Percentiles rank a stretch among this genome's conserved stretches.
These are phyloP conservation scores for Penicillium brevicompactum DNA, from an alignment of 2,329 filamentous ascomycete genomes.

Conservation along the genomic window DNA sequence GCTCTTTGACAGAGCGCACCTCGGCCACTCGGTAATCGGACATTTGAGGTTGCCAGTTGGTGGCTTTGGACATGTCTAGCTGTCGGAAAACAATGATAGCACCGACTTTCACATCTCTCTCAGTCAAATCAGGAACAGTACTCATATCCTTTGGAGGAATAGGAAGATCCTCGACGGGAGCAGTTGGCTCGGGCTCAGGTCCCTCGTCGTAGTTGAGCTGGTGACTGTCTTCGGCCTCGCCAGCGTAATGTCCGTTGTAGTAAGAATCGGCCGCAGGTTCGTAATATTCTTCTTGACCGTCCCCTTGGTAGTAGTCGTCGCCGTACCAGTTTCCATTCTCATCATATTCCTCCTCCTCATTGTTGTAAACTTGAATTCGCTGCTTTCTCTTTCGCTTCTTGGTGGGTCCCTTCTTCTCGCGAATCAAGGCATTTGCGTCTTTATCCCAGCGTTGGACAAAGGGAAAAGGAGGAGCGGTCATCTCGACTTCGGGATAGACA, in stretches of 20 bases:
- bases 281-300: conserved; percentile 6
- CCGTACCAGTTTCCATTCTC: conserved; percentile 36
- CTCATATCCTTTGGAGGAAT: conserved; percentile 63
- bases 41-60: conserved; percentile 50
- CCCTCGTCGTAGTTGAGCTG: conserved; percentile 47
- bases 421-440: conserved; percentile 61
- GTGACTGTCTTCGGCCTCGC: conserved; percentile 21
- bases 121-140: conserved; percentile 52
- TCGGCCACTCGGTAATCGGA: conserved; percentile 66
- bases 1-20: conserved; percentile 59
- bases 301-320: conserved; percentile 34
- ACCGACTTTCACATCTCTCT: conserved; percentile 37
- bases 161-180: conserved; percentile 49
- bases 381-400: conserved; percentile 52
- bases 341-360: conserved; percentile 45
- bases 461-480: conserved; percentile 82
- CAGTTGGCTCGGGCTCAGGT: conserved; percentile 16
- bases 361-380: conserved; percentile 50
- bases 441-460: conserved; percentile 89
- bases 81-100: conserved; percentile 51
- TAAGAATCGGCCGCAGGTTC: conserved; percentile 1
- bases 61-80: conserved; percentile 49
- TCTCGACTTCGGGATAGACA: conserved; percentile 65
- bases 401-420: conserved; percentile 37
- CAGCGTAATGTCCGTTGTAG: conserved; percentile 25